Evolutionary conservation across 2,329 filamentous ascomycete genomes (phyloP).

Genomic region (Ceratocystis variospora): DNA sequence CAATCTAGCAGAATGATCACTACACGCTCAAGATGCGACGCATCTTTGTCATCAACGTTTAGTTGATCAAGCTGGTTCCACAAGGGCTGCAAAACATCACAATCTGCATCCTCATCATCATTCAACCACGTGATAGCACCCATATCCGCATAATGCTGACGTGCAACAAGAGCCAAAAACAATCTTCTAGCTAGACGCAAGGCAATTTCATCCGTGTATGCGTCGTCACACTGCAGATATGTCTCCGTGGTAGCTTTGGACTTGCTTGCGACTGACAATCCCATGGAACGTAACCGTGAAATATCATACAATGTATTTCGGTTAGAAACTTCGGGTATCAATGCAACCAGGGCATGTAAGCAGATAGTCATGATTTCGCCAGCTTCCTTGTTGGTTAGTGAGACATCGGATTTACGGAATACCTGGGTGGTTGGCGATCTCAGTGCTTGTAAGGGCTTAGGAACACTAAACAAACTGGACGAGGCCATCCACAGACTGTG

Average conservation of each 20-base stretch:
- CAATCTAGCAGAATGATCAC: slow-evolving; percentile 46
- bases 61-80: slow-evolving; percentile 42
- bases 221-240: slow-evolving; percentile 42
- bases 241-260: slow-evolving; percentile 15
- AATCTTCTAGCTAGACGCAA: slow-evolving; percentile 44
- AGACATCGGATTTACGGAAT: slow-evolving; percentile 26
- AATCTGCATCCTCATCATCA: slow-evolving; percentile 27
- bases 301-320: slow-evolving; percentile 41
- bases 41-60: slow-evolving; percentile 25
- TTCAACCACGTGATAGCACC: slow-evolving; percentile 21
- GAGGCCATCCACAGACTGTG: slow-evolving; percentile 52
- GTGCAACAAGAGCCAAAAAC: slow-evolving; percentile 42
- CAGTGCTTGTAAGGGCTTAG: slow-evolving; percentile 31
- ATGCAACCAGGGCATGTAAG: slow-evolving; percentile 47
- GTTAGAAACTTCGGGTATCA: slow-evolving; percentile 38
- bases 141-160: slow-evolving; percentile 38
- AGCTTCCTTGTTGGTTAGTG: slow-evolving; percentile 37
- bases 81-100: slow-evolving; percentile 35
- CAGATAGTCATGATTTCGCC: slow-evolving; percentile 45
- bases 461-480: slow-evolving; percentile 43
- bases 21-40: slow-evolving; percentile 15
- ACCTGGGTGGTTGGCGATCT: slow-evolving; percentile 29
- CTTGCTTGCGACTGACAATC: slow-evolving; percentile 34
- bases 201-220: slow-evolving; percentile 47
- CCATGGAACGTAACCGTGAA: slow-evolving; percentile 45